A percentile compares a stretch with the other conserved stretches of the same genome.
Evolutionary conservation across 768 basidiomycete species (phyloP).

Genomic region (Mrakia frigida): DNA sequence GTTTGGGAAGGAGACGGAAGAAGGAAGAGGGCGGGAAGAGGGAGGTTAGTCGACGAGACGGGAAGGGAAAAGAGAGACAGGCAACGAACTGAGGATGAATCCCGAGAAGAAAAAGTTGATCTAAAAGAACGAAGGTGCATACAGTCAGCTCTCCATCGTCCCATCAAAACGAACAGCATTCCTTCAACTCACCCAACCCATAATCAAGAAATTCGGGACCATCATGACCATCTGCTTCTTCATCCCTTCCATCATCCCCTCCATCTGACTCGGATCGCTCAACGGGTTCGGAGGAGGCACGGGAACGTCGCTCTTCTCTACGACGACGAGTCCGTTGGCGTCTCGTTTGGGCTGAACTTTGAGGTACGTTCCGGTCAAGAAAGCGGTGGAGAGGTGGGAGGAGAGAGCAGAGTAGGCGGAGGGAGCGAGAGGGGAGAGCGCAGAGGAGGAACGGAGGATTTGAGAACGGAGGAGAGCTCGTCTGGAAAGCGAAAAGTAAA

Average conservation of each 20-base stretch:
- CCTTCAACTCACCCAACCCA: slow-evolving; percentile 62
- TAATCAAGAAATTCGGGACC: slow-evolving; percentile 78
- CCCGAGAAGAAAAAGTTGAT: slow-evolving; percentile 99
- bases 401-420: slow-evolving; percentile 43
- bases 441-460: slow-evolving; percentile 72
- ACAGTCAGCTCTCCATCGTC: neutral
- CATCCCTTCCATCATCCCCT: slow-evolving; percentile 97
- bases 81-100: slow-evolving; percentile 83
- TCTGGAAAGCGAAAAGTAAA: slow-evolving; percentile 50
- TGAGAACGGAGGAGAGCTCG: slow-evolving; percentile 65
- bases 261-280: slow-evolving; percentile 86
- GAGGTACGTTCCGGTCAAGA: slow-evolving; percentile 63
- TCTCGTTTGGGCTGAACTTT: slow-evolving; percentile 66
- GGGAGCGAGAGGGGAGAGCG: slow-evolving; percentile 66
- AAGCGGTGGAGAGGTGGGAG: slow-evolving; percentile 37
- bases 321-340: slow-evolving; percentile 39
- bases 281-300: slow-evolving; percentile 67
- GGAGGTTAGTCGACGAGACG: neutral
- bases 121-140: slow-evolving; percentile 39
- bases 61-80: slow-evolving; percentile 6
- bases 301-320: slow-evolving; percentile 47
- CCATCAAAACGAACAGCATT: neutral
- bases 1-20: slow-evolving; percentile 8
- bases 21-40: slow-evolving; percentile 12
- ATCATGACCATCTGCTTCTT: slow-evolving; percentile 87